Conservation (phyloP, 345 rosid genomes). For the Eucalyptus paniculata region DNA sequence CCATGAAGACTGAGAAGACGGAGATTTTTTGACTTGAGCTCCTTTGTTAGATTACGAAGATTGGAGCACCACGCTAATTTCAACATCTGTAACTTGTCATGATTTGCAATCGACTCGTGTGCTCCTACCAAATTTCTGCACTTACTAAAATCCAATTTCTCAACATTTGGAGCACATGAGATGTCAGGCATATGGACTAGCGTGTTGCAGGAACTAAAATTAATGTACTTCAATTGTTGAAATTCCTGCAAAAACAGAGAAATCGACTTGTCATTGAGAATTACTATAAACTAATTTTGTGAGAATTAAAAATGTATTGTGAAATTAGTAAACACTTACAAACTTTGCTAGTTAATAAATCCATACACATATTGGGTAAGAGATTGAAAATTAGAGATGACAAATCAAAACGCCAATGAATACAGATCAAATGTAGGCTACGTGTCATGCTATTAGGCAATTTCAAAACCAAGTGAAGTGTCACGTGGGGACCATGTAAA, state of each 20-base stretch:
- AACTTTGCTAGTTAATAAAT: background rate
- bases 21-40: background rate
- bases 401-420: background rate
- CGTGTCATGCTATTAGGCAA: no score
- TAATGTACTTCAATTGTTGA: background rate
- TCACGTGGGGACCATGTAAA: no score
- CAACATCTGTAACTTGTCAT: background rate
- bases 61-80: no score
- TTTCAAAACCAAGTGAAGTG: no score
- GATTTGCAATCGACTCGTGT: background rate
- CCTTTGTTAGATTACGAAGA: no score
- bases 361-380: background rate
- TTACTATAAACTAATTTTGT: no score
- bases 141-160: fast-evolving
- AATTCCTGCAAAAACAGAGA: background rate
- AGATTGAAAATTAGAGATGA: background rate
- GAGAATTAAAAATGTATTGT: background rate
- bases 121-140: no score
- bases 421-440: no score
- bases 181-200: background rate
- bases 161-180: background rate
- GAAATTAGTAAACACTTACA: background rate
- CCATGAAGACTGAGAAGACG: fast-evolving
- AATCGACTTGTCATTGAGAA: background rate
- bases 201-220: fast-evolving